Percentiles rank a stretch among this genome's conserved stretches.
Evolutionary conservation across 1,284 basidiomycete genomes (phyloP).

Genomic region (Fomes fomentarius): DNA sequence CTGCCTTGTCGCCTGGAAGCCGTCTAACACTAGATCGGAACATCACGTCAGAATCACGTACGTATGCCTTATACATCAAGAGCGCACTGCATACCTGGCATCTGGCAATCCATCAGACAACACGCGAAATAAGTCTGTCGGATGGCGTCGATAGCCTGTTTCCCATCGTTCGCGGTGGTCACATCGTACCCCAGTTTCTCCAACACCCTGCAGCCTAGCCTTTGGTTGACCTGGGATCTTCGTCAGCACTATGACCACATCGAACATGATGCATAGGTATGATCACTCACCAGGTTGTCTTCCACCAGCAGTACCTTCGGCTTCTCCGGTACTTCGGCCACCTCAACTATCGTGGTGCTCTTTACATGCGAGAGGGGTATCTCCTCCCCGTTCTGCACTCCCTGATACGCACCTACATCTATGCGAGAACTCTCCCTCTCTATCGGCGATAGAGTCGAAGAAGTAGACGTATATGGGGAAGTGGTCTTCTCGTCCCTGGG

Average conservation of each 20-base stretch:
- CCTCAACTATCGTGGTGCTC: neutral
- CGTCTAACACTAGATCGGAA: slow-evolving; percentile 28
- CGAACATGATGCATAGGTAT: too few relatives aligned
- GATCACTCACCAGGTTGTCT: slow-evolving; percentile 32
- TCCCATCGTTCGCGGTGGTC: slow-evolving; percentile 32
- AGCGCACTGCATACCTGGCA: slow-evolving; percentile 26
- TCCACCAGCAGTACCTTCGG: slow-evolving; percentile 31
- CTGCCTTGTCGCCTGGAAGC: slow-evolving; percentile 30
- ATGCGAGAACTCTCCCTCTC: slow-evolving; percentile 1
- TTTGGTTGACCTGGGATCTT: slow-evolving; percentile 30
- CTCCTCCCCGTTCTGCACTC: neutral
- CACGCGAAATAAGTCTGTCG: slow-evolving; percentile 24
- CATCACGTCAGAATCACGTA: neutral
- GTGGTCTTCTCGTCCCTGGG: slow-evolving; percentile 19
- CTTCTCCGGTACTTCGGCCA: neutral
- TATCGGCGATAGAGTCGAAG: slow-evolving; percentile 6
- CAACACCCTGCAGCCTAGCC: slow-evolving; percentile 31
- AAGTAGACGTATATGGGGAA: neutral
- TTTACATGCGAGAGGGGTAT: neutral
- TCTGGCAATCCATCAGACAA: slow-evolving; percentile 37
- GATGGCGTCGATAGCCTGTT: slow-evolving; percentile 30
- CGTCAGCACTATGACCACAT: neutral
- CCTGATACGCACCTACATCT: neutral
- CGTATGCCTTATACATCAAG: too few relatives aligned
- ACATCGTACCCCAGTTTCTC: slow-evolving; percentile 35